Evolutionary conservation across 139 green algal genomes (phyloP).

Genomic region (Chlorella sp.): DNA sequence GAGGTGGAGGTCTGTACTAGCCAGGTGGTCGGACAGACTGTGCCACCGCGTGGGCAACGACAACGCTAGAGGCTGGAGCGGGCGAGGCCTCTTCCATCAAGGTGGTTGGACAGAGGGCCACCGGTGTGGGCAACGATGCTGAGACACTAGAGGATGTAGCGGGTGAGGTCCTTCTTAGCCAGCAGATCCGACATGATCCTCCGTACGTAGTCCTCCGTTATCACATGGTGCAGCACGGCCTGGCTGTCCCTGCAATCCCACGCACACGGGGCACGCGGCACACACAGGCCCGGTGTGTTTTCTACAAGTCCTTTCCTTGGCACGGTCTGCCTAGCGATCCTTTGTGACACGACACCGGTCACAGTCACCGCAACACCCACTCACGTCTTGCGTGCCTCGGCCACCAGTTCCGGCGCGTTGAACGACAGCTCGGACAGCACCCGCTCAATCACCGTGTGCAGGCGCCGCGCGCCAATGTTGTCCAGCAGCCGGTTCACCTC

Average conservation of each 20-base stretch:
- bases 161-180: neutral
- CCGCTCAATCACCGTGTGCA: constrained; percentile 93
- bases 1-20: neutral
- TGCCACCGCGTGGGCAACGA: neutral
- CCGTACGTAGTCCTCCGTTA: neutral
- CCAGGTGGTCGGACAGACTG: neutral
- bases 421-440: constrained; percentile 93
- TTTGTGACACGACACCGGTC: neutral
- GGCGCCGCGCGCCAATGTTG: constrained; percentile 86
- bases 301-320: neutral
- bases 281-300: neutral
- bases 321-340: neutral
- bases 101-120: no score
- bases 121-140: no score
- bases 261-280: neutral
- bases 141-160: neutral
- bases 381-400: constrained; percentile 17
- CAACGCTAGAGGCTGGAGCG: neutral
- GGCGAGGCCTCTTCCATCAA: neutral
- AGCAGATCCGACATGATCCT: neutral
- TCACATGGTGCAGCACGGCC: neutral
- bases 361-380: neutral
- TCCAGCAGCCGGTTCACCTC: constrained; percentile 74
- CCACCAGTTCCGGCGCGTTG: constrained; percentile 72
- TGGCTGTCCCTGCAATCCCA: neutral